Base-by-base conservation (phyloP, 2,329 filamentous ascomycete species). In the Lachnellula hyalina region DNA sequence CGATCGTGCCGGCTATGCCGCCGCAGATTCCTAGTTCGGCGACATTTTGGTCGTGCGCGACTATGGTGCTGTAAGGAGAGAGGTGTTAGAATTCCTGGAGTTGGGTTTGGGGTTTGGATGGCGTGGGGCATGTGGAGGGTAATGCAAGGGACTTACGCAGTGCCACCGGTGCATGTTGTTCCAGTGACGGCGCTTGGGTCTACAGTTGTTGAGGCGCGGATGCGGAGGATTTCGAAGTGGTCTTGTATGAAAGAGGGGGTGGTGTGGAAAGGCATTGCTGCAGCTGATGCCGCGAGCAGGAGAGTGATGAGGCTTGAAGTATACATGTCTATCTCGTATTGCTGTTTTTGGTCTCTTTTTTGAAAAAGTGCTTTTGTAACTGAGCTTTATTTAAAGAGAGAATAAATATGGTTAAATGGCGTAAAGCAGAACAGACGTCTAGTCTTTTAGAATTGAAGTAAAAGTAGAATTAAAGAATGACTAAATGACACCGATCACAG, bases 11-110 rank as follows among this genome's bases (percentile, higher is more conserved):
- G 0, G 76, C 72, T 56, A 80, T 79, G 54, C 68, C 74, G 49
- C 75, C 73, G 68, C 78, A 81, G 68, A 79, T 78, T 51, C 65
- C 67, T 12, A 79, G 72, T 60, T 78, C 68, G 7, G 76, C 76
- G 12, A 75, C 75, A 56, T 74, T 74, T 41, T 73, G 72, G 65
- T 81, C 78, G 64, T 81, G 77, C 14, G 36, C 49, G 12, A 55
- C 53, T 6, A 63, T 63, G 23, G 57, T 63, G 15, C 36, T 51
- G 14, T n/a, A 12, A 8, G 2, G 17, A 21, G 25, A 52, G 51
- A 53, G 47, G 38, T 19, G 41, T 8, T n/a, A 25, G 46, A 21
- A 21, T 4, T 6, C 25, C 25, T 11, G 17, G 14, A 45, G 46
- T 14, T 34, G 21, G 47, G 15, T 25, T 25, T 7, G 25, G 6